Percentiles rank a stretch among this genome's conserved stretches.
These are phyloP conservation scores for Clausena lansium DNA, from an alignment of 345 rosid species.

Conservation along the genomic window DNA sequence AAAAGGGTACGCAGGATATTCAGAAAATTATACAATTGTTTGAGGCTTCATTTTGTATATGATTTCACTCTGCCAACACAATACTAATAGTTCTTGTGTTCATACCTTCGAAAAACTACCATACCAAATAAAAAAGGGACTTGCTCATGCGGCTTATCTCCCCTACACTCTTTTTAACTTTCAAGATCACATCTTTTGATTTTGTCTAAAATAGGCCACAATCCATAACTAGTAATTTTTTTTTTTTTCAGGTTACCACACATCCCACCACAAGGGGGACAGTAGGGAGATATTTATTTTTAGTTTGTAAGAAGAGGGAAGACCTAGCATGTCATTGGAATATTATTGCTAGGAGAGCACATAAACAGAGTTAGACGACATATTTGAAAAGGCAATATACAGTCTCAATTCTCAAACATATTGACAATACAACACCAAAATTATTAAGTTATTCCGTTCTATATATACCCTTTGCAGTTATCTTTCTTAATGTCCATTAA, in stretches of 20 bases:
- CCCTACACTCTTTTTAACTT: background rate
- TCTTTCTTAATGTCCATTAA: background rate
- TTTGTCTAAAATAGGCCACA: background rate
- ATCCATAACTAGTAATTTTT: too few species aligned
- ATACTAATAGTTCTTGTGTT: background rate
- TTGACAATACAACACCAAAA: background rate
- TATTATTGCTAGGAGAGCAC: background rate
- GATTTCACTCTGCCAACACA: background rate
- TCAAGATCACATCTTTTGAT: background rate
- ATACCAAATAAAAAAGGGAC: background rate
- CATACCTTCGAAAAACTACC: background rate
- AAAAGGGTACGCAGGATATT: background rate
- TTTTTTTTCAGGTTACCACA: background rate
- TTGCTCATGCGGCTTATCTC: too few species aligned
- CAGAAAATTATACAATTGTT: background rate
- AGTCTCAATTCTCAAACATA: constrained; percentile 1
- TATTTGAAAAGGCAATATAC: background rate
- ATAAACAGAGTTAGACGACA: background rate
- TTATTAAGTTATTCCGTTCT: background rate
- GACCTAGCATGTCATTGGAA: background rate
- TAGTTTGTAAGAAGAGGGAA: background rate
- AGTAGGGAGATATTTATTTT: too few species aligned
- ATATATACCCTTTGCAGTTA: background rate
- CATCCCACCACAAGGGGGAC: too few species aligned
- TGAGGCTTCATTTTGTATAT: background rate